Evolutionary conservation across 352 stramenopile species (phyloP).

Genomic region (Globisporangium middletonii): DNA sequence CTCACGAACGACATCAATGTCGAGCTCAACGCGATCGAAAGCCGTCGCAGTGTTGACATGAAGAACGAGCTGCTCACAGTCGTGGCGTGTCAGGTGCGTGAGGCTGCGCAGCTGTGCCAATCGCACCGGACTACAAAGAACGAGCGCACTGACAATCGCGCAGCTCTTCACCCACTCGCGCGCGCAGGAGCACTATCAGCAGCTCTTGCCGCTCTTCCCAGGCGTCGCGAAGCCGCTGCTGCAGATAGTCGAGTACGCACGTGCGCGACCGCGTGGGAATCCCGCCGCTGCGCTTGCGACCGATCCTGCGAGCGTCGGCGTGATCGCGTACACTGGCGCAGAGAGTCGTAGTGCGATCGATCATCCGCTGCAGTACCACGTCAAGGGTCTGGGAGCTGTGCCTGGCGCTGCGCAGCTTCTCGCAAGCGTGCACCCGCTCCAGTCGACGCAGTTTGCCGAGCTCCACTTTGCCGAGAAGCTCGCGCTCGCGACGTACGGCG

Average conservation of each 20-base stretch:
- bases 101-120: neutral
- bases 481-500: constrained; percentile 40
- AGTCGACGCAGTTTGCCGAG: constrained; percentile 27
- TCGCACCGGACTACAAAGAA: too few relatives aligned
- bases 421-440: constrained; percentile 53
- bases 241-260: constrained; percentile 49
- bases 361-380: constrained; percentile 40
- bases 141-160: too few relatives aligned
- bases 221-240: constrained; percentile 56
- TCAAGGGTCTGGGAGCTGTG: constrained; percentile 12
- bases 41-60: constrained; percentile 52
- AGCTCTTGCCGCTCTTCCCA: constrained; percentile 64
- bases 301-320: constrained; percentile 22
- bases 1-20: constrained; percentile 60
- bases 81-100: constrained; percentile 47
- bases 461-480: constrained; percentile 73
- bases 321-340: constrained; percentile 49
- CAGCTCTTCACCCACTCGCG: constrained; percentile 62
- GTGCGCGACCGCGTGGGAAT: constrained; percentile 34
- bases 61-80: constrained; percentile 78
- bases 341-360: constrained; percentile 43
- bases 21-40: constrained; percentile 57
- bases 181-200: constrained; percentile 63
- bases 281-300: constrained; percentile 25
- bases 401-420: constrained; percentile 9